These are phyloP conservation scores for Agastache rugosa DNA, from an alignment of 257 asterid species.

Conservation along the genomic window DNA sequence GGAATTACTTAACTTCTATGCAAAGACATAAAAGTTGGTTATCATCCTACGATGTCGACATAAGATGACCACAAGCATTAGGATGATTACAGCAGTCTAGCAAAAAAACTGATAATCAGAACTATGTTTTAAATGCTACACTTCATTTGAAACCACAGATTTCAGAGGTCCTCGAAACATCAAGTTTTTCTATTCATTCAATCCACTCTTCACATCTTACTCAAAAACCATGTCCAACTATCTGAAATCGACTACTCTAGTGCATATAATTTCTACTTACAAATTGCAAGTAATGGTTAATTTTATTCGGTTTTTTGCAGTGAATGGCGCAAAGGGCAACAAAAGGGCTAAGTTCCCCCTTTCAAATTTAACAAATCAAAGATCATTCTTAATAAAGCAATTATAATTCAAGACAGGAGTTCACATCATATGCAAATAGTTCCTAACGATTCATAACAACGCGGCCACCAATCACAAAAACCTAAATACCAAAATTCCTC, in stretches of 20 bases:
- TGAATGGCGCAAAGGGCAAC: neutral
- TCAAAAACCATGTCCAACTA: neutral
- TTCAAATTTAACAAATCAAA: conserved; percentile 3
- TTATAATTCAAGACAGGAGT: neutral
- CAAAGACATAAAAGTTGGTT: conserved; percentile 12
- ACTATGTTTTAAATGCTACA: neutral
- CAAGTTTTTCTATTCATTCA: neutral
- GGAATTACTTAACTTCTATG: neutral
- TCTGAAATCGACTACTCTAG: conserved; percentile 1
- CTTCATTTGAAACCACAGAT: neutral
- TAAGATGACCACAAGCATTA: neutral
- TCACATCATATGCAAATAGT: conserved; percentile 1
- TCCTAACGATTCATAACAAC: neutral
- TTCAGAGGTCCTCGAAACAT: neutral
- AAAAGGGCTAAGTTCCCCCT: neutral
- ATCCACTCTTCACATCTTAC: conserved; percentile 4
- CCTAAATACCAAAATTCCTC: neutral
- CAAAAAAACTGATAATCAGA: neutral
- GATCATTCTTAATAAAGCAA: neutral
- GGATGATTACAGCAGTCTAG: neutral
- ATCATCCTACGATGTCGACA: neutral
- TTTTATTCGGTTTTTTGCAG: neutral
- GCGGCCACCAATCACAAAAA: neutral
- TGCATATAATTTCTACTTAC: neutral
- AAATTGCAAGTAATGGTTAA: neutral